Percentiles rank a stretch among this genome's conserved stretches.
phyloP scores from a whole-genome alignment of 768 basidiomycete genomes.

The Amanita exitialis region DNA sequence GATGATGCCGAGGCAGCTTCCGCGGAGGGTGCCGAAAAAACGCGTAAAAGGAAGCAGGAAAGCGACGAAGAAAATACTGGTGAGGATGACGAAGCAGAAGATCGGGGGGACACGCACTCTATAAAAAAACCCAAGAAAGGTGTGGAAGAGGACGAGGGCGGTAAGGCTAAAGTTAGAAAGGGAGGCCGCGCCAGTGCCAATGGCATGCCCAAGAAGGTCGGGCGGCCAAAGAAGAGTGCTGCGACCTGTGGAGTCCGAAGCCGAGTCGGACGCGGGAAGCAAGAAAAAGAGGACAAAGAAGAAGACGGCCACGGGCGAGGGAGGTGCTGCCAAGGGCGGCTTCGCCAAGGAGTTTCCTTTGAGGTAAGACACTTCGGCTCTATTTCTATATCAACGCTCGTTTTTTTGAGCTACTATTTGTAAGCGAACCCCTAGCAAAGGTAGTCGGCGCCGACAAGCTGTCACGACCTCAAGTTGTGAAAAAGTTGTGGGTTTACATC shows the following conservation, averaged over 20 bases:
- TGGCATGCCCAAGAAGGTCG: conserved; percentile 24
- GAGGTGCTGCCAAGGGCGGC: conserved; percentile 50
- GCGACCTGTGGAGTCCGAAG: conserved; percentile 43
- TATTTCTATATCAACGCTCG: conserved; percentile 4
- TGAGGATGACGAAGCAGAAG: conserved; percentile 22
- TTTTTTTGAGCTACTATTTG: conserved; percentile 7
- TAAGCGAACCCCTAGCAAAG: conserved; percentile 63
- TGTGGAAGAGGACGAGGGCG: not conserved
- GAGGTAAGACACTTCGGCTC: conserved; percentile 38
- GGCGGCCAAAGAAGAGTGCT: conserved; percentile 45
- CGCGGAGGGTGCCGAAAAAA: conserved; percentile 16
- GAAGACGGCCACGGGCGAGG: conserved; percentile 21
- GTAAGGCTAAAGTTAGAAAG: not conserved
- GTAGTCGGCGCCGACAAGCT: conserved; percentile 59
- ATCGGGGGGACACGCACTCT: conserved; percentile 22
- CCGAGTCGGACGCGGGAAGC: conserved; percentile 32
- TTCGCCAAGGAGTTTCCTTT: conserved; percentile 71
- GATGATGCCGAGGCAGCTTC: conserved; percentile 3
- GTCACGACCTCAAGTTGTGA: conserved; percentile 86
- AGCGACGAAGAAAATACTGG: conserved; percentile 20
- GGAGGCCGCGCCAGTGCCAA: not conserved
- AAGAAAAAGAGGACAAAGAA: conserved; percentile 33
- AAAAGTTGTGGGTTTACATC: conserved; percentile 85
- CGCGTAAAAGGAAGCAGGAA: conserved; percentile 29
- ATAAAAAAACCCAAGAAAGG: conserved; percentile 30